Evolutionary conservation across 1,139 yeast genomes (phyloP).

Genomic region (Geotrichum bryndzae): DNA sequence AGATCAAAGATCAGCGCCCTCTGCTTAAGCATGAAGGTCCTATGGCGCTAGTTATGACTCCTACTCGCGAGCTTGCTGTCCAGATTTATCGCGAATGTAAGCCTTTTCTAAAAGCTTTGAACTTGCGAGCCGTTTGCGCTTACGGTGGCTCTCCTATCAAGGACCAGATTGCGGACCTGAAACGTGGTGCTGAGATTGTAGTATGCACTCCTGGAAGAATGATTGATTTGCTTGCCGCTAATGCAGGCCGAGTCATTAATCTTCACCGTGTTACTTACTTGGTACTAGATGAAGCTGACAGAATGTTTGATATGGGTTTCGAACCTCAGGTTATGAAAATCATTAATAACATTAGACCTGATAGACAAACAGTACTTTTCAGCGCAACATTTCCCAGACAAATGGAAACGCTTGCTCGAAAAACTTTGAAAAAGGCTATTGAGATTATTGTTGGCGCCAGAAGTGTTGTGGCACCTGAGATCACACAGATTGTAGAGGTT

Average conservation of each 20-base stretch:
- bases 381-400: conserved; percentile 88
- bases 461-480: conserved; percentile 77
- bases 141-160: conserved; percentile 93
- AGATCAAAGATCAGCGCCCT: conserved; percentile 65
- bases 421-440: conserved; percentile 55
- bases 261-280: conserved; percentile 67
- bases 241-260: conserved; percentile 70
- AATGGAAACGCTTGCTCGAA: conserved; percentile 68
- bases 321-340: conserved; percentile 93
- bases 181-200: conserved; percentile 71
- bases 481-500: conserved; percentile 64
- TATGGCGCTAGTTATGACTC: conserved; percentile 72
- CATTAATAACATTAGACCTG: conserved; percentile 72
- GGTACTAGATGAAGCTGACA: conserved; percentile 92
- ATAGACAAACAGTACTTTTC: conserved; percentile 84
- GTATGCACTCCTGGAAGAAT: conserved; percentile 96
- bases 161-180: conserved; percentile 71
- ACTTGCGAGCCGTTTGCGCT: conserved; percentile 63
- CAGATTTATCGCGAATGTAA: conserved; percentile 71
- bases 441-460: conserved; percentile 79
- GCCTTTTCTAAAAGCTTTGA: conserved; percentile 49
- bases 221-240: conserved; percentile 81
- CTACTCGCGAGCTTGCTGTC: conserved; percentile 87
- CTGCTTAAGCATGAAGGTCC: conserved; percentile 62
- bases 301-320: conserved; percentile 96